A percentile compares a stretch with the other conserved stretches of the same genome.
phyloP scores from a whole-genome alignment of 495 filamentous ascomycete species.

The Peziza echinospora region DNA sequence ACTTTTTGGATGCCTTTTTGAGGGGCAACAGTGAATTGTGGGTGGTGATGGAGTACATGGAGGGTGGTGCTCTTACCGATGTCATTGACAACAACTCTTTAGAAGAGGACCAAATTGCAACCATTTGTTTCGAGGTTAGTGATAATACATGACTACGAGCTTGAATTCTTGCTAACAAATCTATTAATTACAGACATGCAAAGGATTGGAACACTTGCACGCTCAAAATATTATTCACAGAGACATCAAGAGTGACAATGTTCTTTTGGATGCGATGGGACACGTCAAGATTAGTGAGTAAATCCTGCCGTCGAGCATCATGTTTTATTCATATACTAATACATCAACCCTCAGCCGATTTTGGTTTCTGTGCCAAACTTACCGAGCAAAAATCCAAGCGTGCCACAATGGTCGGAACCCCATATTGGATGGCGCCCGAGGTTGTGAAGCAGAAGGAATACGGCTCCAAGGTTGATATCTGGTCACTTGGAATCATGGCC shows the following conservation, averaged over 20 bases:
- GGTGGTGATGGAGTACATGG: conserved; percentile 99
- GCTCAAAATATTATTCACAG: conserved; percentile 93
- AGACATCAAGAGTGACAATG: conserved; percentile 98
- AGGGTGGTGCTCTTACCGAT: conserved; percentile 90
- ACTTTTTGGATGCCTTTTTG: conserved; percentile 92
- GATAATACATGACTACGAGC: background rate
- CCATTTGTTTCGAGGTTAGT: conserved; percentile 82
- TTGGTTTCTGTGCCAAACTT: conserved; percentile 96
- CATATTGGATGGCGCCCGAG: conserved; percentile 99
- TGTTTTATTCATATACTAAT: conserved; percentile 18
- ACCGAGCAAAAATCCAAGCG: conserved; percentile 93
- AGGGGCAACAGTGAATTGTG: conserved; percentile 87
- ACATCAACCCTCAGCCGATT: conserved; percentile 58
- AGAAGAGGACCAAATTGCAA: conserved; percentile 88
- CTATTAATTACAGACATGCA: conserved; percentile 61
- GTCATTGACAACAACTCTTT: conserved; percentile 96
- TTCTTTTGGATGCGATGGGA: conserved; percentile 75
- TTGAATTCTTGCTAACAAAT: conserved; percentile 2
- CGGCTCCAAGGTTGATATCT: conserved; percentile 93
- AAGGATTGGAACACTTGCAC: conserved; percentile 82
- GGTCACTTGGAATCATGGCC: conserved; percentile 98
- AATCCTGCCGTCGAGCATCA: background rate
- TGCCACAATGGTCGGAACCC: conserved; percentile 96
- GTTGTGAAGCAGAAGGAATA: conserved; percentile 99
- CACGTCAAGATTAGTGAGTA: conserved; percentile 93